phyloP scores from a whole-genome alignment of 306 rosid species.

The Erythrophleum fordii region DNA sequence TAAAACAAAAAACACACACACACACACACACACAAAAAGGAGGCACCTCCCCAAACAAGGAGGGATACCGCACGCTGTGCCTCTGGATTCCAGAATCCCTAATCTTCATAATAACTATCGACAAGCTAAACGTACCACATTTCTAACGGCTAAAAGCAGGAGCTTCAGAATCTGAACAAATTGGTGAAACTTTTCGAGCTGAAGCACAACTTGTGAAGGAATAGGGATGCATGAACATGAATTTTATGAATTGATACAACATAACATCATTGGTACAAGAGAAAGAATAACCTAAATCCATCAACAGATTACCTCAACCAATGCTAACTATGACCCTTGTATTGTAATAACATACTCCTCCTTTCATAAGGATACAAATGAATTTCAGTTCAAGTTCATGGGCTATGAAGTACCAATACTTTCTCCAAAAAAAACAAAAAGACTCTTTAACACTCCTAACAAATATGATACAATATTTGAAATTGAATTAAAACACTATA shows the following conservation, averaged over 20 bases:
- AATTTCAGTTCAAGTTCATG: conserved; percentile 39
- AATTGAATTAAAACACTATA: background rate
- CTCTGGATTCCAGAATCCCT: too few species aligned
- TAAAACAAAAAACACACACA: too few species aligned
- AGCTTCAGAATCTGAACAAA: background rate
- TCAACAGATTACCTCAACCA: conserved; percentile 18
- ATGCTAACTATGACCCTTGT: conserved; percentile 14
- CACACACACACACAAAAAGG: too few species aligned
- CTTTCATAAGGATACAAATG: conserved; percentile 24
- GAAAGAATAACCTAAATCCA: conserved; percentile 40
- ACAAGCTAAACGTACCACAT: too few species aligned
- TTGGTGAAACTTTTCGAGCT: background rate
- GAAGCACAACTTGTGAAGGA: background rate
- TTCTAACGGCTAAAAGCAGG: background rate
- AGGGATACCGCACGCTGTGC: too few species aligned
- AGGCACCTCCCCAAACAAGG: too few species aligned
- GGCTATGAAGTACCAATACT: background rate
- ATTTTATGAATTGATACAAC: conserved; percentile 28
- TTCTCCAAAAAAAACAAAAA: background rate
- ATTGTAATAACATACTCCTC: conserved; percentile 24
- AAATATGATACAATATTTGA: too few species aligned
- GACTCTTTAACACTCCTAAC: background rate
- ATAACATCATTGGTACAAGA: conserved; percentile 3
- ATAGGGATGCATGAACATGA: conserved; percentile 18
- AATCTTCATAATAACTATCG: background rate